phyloP scores from a whole-genome alignment of 305 asterid genomes.

The Fraxinus greggii region DNA sequence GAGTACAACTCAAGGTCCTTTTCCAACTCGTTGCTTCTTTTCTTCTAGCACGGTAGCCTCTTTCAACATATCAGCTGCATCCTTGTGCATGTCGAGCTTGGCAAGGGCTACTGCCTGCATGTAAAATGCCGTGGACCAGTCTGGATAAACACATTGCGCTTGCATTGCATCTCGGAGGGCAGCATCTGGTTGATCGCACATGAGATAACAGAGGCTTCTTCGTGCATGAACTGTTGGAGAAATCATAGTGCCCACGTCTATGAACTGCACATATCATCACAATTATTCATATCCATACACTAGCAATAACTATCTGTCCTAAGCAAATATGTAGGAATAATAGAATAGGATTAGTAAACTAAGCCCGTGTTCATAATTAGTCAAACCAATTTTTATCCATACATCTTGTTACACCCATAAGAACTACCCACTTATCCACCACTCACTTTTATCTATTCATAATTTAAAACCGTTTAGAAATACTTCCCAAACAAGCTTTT shows the following conservation, averaged over 20 bases:
- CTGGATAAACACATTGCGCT: conserved; percentile 80
- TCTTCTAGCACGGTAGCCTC: conserved; percentile 87
- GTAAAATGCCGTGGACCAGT: conserved; percentile 92
- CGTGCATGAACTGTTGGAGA: conserved; percentile 85
- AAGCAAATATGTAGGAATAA: not conserved
- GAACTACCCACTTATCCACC: too few species aligned
- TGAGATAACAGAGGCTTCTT: conserved; percentile 75
- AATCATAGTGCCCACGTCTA: conserved; percentile 88
- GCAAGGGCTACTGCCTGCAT: conserved; percentile 96
- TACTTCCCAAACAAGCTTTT: too few species aligned
- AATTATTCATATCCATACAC: not conserved
- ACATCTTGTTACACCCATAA: too few species aligned
- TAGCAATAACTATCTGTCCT: not conserved
- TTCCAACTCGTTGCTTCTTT: conserved; percentile 65
- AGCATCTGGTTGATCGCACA: conserved; percentile 90
- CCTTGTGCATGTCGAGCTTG: conserved; percentile 91
- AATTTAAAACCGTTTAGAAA: too few species aligned
- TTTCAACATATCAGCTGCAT: conserved; percentile 89
- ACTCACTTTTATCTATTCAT: too few species aligned
- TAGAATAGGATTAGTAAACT: too few species aligned
- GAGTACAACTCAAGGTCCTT: conserved; percentile 30
- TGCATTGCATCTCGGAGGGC: conserved; percentile 96
- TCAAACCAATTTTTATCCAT: too few species aligned
- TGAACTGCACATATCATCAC: conserved; percentile 49
- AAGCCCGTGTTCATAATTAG: too few species aligned